Base-by-base conservation (phyloP, 2,329 filamentous ascomycete species). In the Tolypocladium sp. region DNA sequence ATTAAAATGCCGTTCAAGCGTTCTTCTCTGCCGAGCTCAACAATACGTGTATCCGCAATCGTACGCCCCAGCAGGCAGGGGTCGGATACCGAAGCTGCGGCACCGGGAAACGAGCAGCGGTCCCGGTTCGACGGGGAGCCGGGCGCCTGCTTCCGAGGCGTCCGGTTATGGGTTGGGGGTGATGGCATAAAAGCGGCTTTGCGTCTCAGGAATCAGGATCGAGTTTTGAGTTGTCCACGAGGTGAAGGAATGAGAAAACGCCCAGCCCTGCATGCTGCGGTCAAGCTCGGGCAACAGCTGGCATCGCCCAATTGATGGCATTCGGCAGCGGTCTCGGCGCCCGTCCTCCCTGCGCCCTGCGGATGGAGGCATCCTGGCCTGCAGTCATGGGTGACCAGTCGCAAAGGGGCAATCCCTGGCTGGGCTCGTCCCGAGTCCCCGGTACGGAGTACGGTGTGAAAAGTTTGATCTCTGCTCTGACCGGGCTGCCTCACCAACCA, bases 81-180 rank as follows among this genome's bases (percentile, higher is more conserved):
- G 27, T 49, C 33, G 42, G 53, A 20, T 58, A 58, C 57, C 57
- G 57, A 58, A 55, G 41, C 57, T 51, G 41, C 52, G 57, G 57
- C 22, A 56, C 57, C 57, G 57, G 27, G 42, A 46, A 49, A 22
- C 30, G n/a, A 55, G 33, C 41, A 25, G 17, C 30, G 15, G 22
- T 51, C 17, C 57, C 57, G 52, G 52, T 38, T 25, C n/a, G 41
- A 44, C 57, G 57, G 46, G 49, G 49, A 30, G 17, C n/a, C 46
- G 51, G 49, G 38, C 6, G 25, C 57, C 17, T n/a, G 22, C 22
- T 35, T 55, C 37, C 53, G 40, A 15, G 1, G 2, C 4, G 9
- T 4, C 27, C 7, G 6, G 12, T 2, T 12, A 20, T 5, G 46
- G 22, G 25, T 13, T 30, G 44, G 35, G 37, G 2, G 49, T 9